Evolutionary conservation across 768 basidiomycete species (phyloP).

Genomic region (Daedaleopsis sinensis): DNA sequence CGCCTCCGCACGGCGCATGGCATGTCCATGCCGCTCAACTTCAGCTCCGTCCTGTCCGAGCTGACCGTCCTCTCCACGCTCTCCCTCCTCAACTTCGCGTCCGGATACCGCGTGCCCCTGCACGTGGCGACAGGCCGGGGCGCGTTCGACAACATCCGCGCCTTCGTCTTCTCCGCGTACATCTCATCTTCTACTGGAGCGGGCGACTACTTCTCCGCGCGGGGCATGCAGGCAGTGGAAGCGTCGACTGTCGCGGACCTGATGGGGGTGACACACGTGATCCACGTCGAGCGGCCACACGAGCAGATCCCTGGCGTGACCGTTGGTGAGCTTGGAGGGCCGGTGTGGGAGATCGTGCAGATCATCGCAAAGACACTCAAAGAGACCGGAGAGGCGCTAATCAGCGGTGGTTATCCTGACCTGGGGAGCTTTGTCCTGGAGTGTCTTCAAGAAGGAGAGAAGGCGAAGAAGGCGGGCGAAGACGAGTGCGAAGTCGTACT

Average conservation of each 20-base stretch:
- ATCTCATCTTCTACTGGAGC: constrained; percentile 60
- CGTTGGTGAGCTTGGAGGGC: constrained; percentile 78
- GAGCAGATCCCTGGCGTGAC: constrained; percentile 66
- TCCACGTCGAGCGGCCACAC: constrained; percentile 75
- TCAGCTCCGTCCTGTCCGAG: constrained; percentile 71
- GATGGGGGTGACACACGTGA: constrained; percentile 55
- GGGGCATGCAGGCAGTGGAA: constrained; percentile 60
- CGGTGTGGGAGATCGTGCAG: constrained; percentile 71
- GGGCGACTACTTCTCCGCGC: constrained; percentile 62
- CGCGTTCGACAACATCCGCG: constrained; percentile 83
- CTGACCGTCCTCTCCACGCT: constrained; percentile 81
- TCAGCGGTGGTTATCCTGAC: constrained; percentile 61
- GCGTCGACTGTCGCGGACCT: constrained; percentile 68
- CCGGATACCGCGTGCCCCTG: constrained; percentile 76
- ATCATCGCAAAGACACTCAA: constrained; percentile 64
- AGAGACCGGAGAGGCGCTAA: constrained; percentile 72
- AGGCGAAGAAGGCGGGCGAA: constrained; percentile 16
- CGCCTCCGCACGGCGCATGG: constrained; percentile 69
- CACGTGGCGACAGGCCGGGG: constrained; percentile 76
- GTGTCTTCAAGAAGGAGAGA: constrained; percentile 54
- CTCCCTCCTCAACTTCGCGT: constrained; percentile 81
- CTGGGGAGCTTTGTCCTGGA: constrained; percentile 78
- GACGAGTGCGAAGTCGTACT: constrained; percentile 28
- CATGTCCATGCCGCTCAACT: constrained; percentile 76
- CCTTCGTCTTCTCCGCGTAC: constrained; percentile 72